Conservation (phyloP, 805 yeast species). For the Ogataea haglerorum region DNA sequence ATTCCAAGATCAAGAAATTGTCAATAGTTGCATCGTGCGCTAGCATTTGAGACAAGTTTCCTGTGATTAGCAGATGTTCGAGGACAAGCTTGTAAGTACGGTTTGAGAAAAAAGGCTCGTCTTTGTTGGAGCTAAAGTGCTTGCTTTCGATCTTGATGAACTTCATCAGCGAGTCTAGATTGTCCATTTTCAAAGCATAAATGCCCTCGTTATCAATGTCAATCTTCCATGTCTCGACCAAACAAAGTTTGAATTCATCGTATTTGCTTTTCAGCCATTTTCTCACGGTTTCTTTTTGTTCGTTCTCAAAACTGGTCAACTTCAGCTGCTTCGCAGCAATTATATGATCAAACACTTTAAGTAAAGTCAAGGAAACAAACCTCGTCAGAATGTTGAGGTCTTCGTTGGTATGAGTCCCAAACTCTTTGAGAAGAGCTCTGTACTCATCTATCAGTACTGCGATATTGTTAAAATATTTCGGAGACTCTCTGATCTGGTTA, state of each 20-base stretch:
- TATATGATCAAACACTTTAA: constrained; percentile 47
- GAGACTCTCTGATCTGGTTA: constrained; percentile 37
- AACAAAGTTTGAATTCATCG: constrained; percentile 44
- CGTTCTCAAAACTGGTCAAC: constrained; percentile 30
- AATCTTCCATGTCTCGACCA: constrained; percentile 42
- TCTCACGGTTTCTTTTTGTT: constrained; percentile 49
- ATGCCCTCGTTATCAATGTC: constrained; percentile 34
- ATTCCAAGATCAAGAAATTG: constrained; percentile 42
- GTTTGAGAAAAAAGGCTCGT: constrained; percentile 63
- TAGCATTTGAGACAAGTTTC: constrained; percentile 36
- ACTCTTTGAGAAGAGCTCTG: constrained; percentile 21
- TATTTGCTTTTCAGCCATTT: constrained; percentile 65
- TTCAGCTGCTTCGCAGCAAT: constrained; percentile 41
- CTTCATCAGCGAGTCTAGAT: constrained; percentile 53
- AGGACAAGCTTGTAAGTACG: constrained; percentile 44
- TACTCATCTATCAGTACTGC: constrained; percentile 43
- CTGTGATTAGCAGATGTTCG: constrained; percentile 29
- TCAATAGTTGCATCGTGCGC: constrained; percentile 46
- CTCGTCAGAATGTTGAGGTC: constrained; percentile 33
- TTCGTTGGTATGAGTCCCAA: constrained; percentile 15
- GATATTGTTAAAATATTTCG: constrained; percentile 54
- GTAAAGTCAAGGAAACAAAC: constrained; percentile 39
- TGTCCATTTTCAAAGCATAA: constrained; percentile 49
- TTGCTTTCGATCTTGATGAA: constrained; percentile 54
- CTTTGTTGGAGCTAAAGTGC: constrained; percentile 45